Conservation (phyloP, 345 rosid species). For the Camelina hispida region DNA sequence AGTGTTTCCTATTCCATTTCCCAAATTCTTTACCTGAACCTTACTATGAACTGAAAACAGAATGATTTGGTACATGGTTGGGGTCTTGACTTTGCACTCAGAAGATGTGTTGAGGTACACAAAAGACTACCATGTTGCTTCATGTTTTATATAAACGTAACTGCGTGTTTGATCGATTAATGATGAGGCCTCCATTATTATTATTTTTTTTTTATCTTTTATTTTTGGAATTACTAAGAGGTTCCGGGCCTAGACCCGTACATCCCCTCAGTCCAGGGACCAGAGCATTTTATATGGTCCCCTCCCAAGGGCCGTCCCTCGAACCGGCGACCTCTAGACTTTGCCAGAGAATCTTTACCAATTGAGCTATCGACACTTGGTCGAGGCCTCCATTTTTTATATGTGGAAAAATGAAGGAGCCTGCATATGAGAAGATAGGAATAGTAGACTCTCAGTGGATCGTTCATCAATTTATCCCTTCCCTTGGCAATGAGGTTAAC, state of each 20-base stretch:
- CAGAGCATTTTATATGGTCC: too few relatives aligned
- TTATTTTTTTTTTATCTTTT: too few relatives aligned
- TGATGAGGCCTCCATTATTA: too few relatives aligned
- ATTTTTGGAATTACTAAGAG: too few relatives aligned
- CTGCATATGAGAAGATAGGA: slow-evolving; percentile 89
- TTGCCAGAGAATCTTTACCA: too few relatives aligned
- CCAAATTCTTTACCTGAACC: slow-evolving; percentile 4
- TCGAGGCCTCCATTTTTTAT: neutral
- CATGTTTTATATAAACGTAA: neutral
- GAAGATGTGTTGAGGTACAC: slow-evolving; percentile 83
- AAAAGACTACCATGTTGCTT: slow-evolving; percentile 21
- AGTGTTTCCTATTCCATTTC: neutral
- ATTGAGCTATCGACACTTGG: too few relatives aligned
- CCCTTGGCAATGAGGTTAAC: slow-evolving; percentile 81
- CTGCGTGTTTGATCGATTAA: neutral
- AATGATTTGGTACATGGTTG: slow-evolving; percentile 99
- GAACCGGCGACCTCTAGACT: too few relatives aligned
- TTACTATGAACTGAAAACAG: slow-evolving; percentile 49
- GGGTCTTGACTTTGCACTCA: slow-evolving; percentile 97
- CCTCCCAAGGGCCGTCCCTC: too few relatives aligned
- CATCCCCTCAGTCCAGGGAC: too few relatives aligned
- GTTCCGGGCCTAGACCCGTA: too few relatives aligned
- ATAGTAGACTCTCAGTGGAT: slow-evolving; percentile 98
- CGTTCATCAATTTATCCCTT: slow-evolving; percentile 87
- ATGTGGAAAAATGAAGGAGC: slow-evolving; percentile 56